Evolutionary conservation across 2,329 filamentous ascomycete genomes (phyloP).

Genomic region (Coniochaeta sp.): DNA sequence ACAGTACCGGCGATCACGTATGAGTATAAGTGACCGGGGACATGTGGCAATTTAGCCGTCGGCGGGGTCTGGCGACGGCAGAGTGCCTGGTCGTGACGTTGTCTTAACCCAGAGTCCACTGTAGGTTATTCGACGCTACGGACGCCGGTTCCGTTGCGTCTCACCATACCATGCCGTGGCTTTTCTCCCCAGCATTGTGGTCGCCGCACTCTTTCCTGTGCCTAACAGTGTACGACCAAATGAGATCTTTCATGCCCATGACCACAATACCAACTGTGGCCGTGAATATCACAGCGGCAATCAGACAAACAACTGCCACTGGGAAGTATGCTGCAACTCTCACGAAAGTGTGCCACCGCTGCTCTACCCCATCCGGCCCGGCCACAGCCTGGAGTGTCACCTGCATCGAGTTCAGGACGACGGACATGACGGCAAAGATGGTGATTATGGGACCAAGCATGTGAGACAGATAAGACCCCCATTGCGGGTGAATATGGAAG

Average conservation of each 20-base stretch:
- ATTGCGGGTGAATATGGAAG: conserved; percentile 20
- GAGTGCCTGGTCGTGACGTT: too few species aligned
- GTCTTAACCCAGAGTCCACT: too few species aligned
- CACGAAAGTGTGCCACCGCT: conserved; percentile 14
- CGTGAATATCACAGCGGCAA: conserved; percentile 11
- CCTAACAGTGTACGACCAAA: conserved; percentile 10
- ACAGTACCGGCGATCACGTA: background rate
- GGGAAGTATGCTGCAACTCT: conserved; percentile 16
- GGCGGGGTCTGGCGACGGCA: too few species aligned
- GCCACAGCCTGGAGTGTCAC: conserved; percentile 15
- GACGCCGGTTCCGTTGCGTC: background rate
- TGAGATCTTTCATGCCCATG: conserved; percentile 16
- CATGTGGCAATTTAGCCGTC: too few species aligned
- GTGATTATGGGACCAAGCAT: conserved; percentile 18
- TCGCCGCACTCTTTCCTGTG: conserved; percentile 10
- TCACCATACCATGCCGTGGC: conserved; percentile 16
- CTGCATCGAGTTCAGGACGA: conserved; percentile 22
- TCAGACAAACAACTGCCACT: conserved; percentile 13
- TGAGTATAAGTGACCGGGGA: background rate
- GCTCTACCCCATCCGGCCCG: background rate
- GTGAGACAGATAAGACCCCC: conserved; percentile 17
- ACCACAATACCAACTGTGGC: conserved; percentile 8
- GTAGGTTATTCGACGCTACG: too few species aligned
- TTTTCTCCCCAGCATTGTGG: conserved; percentile 8
- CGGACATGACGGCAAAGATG: conserved; percentile 18